Base-by-base conservation (phyloP, 1,284 basidiomycete species). In the Coriolopsis trogii region DNA sequence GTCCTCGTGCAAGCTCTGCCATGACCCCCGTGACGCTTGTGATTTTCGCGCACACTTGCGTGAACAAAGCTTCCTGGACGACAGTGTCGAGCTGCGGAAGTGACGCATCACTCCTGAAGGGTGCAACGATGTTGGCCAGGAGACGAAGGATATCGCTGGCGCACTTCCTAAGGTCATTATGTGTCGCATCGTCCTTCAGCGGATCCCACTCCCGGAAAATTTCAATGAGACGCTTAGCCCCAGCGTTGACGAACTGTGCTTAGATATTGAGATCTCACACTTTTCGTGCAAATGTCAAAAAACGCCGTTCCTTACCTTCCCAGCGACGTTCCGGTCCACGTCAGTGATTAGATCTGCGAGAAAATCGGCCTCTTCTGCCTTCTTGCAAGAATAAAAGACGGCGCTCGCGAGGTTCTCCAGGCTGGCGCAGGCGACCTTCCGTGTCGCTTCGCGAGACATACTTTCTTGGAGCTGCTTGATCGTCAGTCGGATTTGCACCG, bases 331-430 rank as follows among this genome's bases (percentile, higher is more conserved):
- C 39, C 72, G 74, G 43, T 85, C 83, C 12, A 86, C 84, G 26
- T 85, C 87, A 55, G 79, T 80, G 28, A 84, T 78, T 77, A 91
- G 86, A 61, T 89, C 86, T 8, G 86, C 87, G 13, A 92, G 81
- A 59, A 91, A 88, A 58, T 85, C 87, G 0, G 87, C 89, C 67
- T 91, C 84, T 60, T 91, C 87, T 0, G 82, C 79, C 9, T 84
- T 81, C 68, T 89, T 83, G 12, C 81, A 81, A 52, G 87, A 81
- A 52, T 81, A 82, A 60, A 91, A 86, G 10, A 92, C 71, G 60
- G 81, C 79, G 3, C 78, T 73, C 1, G 83, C 83, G 41, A 91
- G 72, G 49, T 78, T 82, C 56, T 87, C 81, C 37, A 92, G 70
- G 44, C 79, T 82, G 26, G 73, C 68, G 46, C 77, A 78, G 12